phyloP scores from a whole-genome alignment of 208 protist genomes.

The Trypanosoma avium region DNA sequence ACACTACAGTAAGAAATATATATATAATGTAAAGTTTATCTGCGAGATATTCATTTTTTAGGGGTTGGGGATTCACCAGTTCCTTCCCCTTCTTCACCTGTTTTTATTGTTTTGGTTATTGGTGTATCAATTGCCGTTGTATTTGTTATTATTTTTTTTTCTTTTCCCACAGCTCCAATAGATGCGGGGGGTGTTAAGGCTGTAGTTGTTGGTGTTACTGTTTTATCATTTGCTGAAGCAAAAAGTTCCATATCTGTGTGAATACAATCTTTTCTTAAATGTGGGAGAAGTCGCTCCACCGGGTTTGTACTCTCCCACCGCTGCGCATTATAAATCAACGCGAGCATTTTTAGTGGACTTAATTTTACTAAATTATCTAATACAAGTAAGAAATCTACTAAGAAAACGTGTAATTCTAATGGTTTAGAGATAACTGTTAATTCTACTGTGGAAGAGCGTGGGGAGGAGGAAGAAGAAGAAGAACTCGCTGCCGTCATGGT shows the following conservation, averaged over 20 bases:
- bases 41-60: too few relatives aligned
- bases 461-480: too few relatives aligned
- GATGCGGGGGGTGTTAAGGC: background rate
- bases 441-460: slow-evolving; percentile 65
- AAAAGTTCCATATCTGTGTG: background rate
- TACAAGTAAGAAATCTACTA: slow-evolving; percentile 71
- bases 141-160: background rate
- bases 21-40: too few relatives aligned
- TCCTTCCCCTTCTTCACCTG: background rate
- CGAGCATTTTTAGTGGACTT: slow-evolving; percentile 34
- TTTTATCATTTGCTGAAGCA: background rate
- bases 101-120: background rate
- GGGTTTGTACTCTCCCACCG: slow-evolving; percentile 31
- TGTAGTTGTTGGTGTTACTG: background rate
- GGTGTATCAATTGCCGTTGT: background rate
- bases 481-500: too few relatives aligned
- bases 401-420: slow-evolving; percentile 39
- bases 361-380: slow-evolving; percentile 37
- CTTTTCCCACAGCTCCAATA: background rate
- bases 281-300: slow-evolving; percentile 52
- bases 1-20: too few relatives aligned
- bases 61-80: too few relatives aligned
- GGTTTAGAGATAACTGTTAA: slow-evolving; percentile 49
- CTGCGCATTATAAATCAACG: slow-evolving; percentile 35
- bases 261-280: slow-evolving; percentile 45